Conservation (phyloP, 2,329 filamentous ascomycete species). For the Penicillium sp. region DNA sequence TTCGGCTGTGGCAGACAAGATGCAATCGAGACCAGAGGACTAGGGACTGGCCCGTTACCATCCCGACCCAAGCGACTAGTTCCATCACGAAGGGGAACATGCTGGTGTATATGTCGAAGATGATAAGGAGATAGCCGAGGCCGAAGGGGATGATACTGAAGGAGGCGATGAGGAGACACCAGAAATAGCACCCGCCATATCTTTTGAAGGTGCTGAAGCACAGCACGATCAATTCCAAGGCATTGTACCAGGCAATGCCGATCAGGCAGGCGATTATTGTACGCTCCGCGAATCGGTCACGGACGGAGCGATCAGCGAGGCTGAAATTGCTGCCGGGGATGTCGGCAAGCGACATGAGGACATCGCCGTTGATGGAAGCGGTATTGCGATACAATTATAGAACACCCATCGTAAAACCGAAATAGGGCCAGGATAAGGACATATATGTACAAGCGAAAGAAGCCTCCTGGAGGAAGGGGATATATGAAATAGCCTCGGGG, state of each 20-base stretch:
- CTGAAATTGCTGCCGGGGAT: constrained; percentile 10
- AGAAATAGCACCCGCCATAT: constrained; percentile 43
- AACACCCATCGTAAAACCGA: background rate
- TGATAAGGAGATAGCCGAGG: constrained; percentile 41
- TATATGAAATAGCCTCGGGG: background rate
- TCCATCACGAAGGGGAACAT: constrained; percentile 35
- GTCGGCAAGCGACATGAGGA: constrained; percentile 15
- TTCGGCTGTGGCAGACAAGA: constrained; percentile 34
- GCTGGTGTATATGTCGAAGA: constrained; percentile 31
- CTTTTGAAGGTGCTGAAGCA: constrained; percentile 41
- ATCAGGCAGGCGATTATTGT: constrained; percentile 26
- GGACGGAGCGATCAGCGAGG: constrained; percentile 8
- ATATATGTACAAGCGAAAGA: background rate
- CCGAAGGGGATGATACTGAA: constrained; percentile 38
- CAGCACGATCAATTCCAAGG: constrained; percentile 40
- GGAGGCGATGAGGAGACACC: constrained; percentile 38
- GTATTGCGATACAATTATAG: background rate
- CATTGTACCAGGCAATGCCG: constrained; percentile 42
- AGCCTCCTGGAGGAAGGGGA: background rate
- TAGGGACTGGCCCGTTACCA: constrained; percentile 43
- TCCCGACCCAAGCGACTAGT: constrained; percentile 38
- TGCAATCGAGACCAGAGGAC: constrained; percentile 45
- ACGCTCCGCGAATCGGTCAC: constrained; percentile 7
- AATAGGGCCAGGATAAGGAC: background rate
- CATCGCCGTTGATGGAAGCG: constrained; percentile 7